Base-by-base conservation (phyloP, 306 rosid species). In the Senna siamea region DNA sequence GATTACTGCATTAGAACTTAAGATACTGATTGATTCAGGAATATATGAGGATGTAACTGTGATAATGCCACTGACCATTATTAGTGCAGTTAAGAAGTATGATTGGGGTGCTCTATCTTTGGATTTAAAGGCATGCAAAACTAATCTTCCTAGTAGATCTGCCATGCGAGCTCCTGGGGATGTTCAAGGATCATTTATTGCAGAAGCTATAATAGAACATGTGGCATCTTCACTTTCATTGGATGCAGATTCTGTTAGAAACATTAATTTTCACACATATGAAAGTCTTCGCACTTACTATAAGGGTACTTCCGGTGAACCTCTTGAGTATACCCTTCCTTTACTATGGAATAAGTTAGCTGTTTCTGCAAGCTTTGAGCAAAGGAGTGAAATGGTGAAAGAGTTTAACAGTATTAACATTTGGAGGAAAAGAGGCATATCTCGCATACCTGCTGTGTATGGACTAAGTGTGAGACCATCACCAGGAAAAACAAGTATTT, bases 101-200 rank as follows among this genome's bases (percentile, higher is more conserved):
- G 91, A 93, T 62, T 93, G 94, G 94, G 97, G 97, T 62, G 91
- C 85, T 26, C 82, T 93, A 52, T 81, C 91, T 78, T 89, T 81
- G 56, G 90, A 93, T 78, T 60, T 93, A 72, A 93, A 88, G 81
- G 73, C 89, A 65, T 93, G 98, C 83, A 89, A 78, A 71, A 93
- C 98, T 73, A 93, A 91, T 73, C 86, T 53, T 55, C 73, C 93
- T 0, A 89, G 86, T 82, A 88, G 89, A 87, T 86, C 98, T 8
- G 81, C 91, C 15, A 91, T 93, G 98, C 87, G 98, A 64, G 94
- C 74, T 59, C 96, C 94, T 8, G 97, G 98, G 41, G 91, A 88
- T 44, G 80, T 86, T 66, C 97, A 93, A 61, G 98, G 96, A 73
- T 93, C 97, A 66, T 89, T 57, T 75, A 84, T 93, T 70, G 97